These are phyloP conservation scores for Trametes gibbosa DNA, from an alignment of 768 basidiomycete genomes.

Conservation along the genomic window DNA sequence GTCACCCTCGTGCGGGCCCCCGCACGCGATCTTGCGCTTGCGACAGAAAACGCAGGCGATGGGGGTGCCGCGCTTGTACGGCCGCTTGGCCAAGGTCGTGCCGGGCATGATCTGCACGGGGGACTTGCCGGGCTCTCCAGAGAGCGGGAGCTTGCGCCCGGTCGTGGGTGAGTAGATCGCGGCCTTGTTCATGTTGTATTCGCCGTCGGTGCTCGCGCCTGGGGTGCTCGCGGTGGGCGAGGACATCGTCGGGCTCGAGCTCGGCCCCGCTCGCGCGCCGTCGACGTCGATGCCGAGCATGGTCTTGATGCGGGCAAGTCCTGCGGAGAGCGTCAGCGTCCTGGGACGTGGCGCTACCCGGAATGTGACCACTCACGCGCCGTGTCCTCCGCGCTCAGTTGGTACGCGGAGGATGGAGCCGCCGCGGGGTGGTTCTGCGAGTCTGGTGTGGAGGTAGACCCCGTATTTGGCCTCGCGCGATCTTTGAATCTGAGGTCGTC, in stretches of 20 bases:
- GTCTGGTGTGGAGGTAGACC: neutral
- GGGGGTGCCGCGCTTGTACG: constrained; percentile 16
- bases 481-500: constrained; percentile 6
- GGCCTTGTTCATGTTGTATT: neutral
- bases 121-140: neutral
- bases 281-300: neutral
- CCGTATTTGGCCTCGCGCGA: neutral
- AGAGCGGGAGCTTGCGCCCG: constrained; percentile 9
- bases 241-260: neutral
- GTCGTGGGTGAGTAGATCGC: constrained; percentile 18
- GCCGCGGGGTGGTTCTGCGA: neutral
- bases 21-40: constrained; percentile 29
- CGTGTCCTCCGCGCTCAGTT: neutral
- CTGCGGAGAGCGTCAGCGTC: neutral
- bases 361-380: neutral
- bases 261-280: neutral
- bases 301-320: neutral
- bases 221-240: neutral
- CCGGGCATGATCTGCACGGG: neutral
- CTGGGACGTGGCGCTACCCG: neutral
- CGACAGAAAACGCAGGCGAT: constrained; percentile 27
- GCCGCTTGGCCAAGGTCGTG: constrained; percentile 1
- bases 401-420: neutral
- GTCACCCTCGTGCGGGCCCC: constrained; percentile 20
- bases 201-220: neutral